Evolutionary conservation across 495 filamentous ascomycete species (phyloP), one percentile per base, ranked within the genome.

Genomic region (Hypoxylon lenormandii): DNA sequence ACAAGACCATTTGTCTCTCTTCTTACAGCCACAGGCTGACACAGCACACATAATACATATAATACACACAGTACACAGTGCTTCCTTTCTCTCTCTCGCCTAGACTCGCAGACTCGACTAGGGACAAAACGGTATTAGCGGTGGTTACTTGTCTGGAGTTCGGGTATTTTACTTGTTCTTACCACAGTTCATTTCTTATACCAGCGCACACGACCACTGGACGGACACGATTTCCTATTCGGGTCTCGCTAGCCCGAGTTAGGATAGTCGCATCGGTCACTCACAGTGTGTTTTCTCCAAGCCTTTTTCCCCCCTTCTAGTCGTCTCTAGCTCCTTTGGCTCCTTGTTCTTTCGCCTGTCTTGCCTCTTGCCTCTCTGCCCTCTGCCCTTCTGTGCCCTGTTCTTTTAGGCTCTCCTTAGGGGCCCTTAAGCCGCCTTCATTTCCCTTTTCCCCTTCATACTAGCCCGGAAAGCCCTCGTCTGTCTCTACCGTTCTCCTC

Each of bases 121-220:
- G 38, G 18, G 6, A 60, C 60, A 49, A 21, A 64, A 53, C 33
- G 13, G 60, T 64, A 60, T 63, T 70, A 70, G 60, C 60, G 60
- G 60, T 57, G 13, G 43, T 28, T 45, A 33, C 26, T 45, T 46
- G 42, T 69, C 53, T 64, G 36, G 47, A 59, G 54, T 54, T 55
- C 54, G 66, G 53, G 66, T 61, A 70, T 70, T 70, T 56, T 70
- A 57, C 67, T 70, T 65, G 38, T 62, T 70, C 65, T 70, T 70
- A 70, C 67, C 56, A 65, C 61, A 66, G 66, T 62, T 70, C 67
- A 66, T 65, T 58, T 61, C 67, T 61, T 62, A 70, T 57, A 66
- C 50, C 61, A 61, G 61, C 61, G 40, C 61, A 66, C 67, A 66
- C 63, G 61, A 64, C 67, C 67, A 70, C 52, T 66, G 38, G 61